Evolutionary conservation across 2,329 filamentous ascomycete species (phyloP).

Genomic region (Onygena corvina): DNA sequence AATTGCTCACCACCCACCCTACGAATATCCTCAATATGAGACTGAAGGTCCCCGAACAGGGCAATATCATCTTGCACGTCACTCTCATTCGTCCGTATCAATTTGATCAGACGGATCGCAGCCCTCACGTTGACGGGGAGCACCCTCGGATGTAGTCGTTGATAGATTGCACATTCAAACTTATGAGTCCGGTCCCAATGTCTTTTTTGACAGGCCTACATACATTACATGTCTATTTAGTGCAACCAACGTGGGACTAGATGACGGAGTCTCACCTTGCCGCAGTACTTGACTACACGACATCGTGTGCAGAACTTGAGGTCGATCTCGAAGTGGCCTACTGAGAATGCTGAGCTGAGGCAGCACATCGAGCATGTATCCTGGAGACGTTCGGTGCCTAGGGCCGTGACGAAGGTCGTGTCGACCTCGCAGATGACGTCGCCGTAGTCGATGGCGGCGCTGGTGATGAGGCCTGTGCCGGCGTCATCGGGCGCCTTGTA

Average conservation of each 20-base stretch:
- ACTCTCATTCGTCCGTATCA: slow-evolving; percentile 28
- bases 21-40: slow-evolving; percentile 40
- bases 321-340: slow-evolving; percentile 19
- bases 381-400: slow-evolving; percentile 40
- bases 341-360: slow-evolving; percentile 8
- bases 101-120: slow-evolving; percentile 42
- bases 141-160: slow-evolving; percentile 33
- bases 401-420: too few species aligned
- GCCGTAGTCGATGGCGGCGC: slow-evolving; percentile 36
- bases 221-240: slow-evolving; percentile 5
- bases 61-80: slow-evolving; percentile 31
- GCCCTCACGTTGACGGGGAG: slow-evolving; percentile 47
- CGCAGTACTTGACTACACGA: slow-evolving; percentile 47
- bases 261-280: slow-evolving; percentile 36
- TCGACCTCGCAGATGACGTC: slow-evolving; percentile 39
- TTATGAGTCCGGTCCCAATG: slow-evolving; percentile 51
- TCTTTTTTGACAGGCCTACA: slow-evolving; percentile 45
- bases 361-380: slow-evolving; percentile 50
- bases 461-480: slow-evolving; percentile 47
- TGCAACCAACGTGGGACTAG: slow-evolving; percentile 2
- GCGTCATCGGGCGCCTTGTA: slow-evolving; percentile 15
- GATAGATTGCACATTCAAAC: slow-evolving; percentile 46
- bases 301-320: slow-evolving; percentile 49
- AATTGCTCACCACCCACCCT: slow-evolving; percentile 31
- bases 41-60: slow-evolving; percentile 34